Conservation (phyloP, 345 rosid genomes). For the Citrus reticulata region DNA sequence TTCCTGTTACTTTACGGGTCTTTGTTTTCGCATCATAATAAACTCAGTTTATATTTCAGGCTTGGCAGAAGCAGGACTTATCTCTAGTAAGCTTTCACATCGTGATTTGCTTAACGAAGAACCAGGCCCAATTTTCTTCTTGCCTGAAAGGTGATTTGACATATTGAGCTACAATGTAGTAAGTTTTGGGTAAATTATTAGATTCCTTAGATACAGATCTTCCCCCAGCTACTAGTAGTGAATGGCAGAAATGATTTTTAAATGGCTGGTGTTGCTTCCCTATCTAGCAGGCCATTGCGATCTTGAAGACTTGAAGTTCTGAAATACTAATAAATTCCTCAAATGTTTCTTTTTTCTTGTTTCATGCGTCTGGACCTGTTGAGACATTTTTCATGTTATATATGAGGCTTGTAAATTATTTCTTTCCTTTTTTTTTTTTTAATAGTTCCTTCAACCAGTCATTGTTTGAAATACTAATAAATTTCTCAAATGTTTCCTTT, state of each 20-base stretch:
- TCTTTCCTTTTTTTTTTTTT: neutral
- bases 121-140: constrained; percentile 46
- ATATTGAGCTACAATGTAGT: constrained; percentile 2
- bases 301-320: neutral
- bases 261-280: neutral
- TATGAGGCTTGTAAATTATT: neutral
- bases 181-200: neutral
- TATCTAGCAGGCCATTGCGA: neutral
- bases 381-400: neutral
- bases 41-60: constrained; percentile 48
- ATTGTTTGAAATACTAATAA: neutral
- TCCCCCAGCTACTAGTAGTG: neutral
- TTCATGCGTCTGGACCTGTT: neutral
- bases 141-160: constrained; percentile 65
- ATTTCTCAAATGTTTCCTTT: neutral
- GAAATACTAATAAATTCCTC: neutral
- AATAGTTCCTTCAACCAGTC: neutral
- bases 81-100: constrained; percentile 85
- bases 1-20: neutral
- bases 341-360: neutral
- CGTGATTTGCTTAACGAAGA: constrained; percentile 48
- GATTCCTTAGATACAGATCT: neutral
- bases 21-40: constrained; percentile 11
- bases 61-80: constrained; percentile 96
- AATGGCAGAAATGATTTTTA: neutral